Percentiles rank a stretch among this genome's conserved stretches.
These are phyloP conservation scores for Suhomyces prunicola DNA, from an alignment of 805 yeast genomes.

Conservation along the genomic window DNA sequence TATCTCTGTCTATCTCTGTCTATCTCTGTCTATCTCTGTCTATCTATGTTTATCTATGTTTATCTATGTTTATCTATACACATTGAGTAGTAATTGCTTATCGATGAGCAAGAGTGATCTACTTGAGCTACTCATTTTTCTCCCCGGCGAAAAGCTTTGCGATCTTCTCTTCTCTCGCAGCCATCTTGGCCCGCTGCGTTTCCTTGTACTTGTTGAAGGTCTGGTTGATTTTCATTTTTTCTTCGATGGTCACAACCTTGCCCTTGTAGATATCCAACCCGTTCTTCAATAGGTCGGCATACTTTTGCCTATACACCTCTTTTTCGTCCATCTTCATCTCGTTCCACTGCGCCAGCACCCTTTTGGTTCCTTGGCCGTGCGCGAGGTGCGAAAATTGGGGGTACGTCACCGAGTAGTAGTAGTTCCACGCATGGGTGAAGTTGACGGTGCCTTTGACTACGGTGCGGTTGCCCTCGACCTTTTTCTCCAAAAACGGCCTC, in stretches of 20 bases:
- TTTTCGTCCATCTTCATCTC: slow-evolving; percentile 24
- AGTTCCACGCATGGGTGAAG: slow-evolving; percentile 37
- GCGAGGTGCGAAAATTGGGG: slow-evolving; percentile 12
- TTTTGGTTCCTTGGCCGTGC: slow-evolving; percentile 12
- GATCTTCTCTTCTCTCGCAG: slow-evolving; percentile 4
- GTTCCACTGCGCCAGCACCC: slow-evolving; percentile 23
- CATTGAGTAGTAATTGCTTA: too few species aligned
- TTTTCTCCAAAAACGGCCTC: background rate
- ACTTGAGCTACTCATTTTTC: too few species aligned
- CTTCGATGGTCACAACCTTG: slow-evolving; percentile 24
- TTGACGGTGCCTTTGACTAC: slow-evolving; percentile 17
- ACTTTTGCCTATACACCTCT: slow-evolving; percentile 26
- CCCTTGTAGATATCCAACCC: slow-evolving; percentile 32
- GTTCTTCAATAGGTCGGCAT: slow-evolving; percentile 19
- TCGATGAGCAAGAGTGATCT: too few species aligned
- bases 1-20: background rate
- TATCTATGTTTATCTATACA: background rate
- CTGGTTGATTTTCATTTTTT: slow-evolving; percentile 16
- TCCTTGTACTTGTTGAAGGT: slow-evolving; percentile 12
- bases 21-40: background rate
- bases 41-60: background rate
- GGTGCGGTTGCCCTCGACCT: slow-evolving; percentile 7
- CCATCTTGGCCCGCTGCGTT: slow-evolving; percentile 4
- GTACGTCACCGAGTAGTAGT: slow-evolving; percentile 20
- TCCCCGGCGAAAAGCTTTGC: background rate